Base-by-base conservation (phyloP, 2,329 filamentous ascomycete species). In the Arthroderma uncinatum region DNA sequence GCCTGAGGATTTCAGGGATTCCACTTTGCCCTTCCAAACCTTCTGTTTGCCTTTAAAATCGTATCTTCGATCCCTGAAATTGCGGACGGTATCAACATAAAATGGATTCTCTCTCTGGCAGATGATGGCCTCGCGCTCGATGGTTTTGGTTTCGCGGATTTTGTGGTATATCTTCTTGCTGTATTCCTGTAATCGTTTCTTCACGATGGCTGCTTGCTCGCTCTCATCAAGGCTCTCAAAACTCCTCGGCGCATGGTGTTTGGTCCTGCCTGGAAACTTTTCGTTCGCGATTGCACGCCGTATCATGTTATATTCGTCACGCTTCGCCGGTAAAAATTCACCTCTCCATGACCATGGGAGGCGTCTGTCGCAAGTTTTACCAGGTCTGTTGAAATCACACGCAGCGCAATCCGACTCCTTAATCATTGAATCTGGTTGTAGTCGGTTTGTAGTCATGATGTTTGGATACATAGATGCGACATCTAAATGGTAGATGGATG, bases 161-260 rank as follows among this genome's bases (percentile, higher is more conserved):
- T 97, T 98, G 79, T 98, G 93, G 69, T 98, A 98, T 62, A 98
- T 95, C 74, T 98, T 98, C 71, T 97, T 95, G 67, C 89, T 94
- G 75, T 95, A 98, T 34, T 90, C 80, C 62, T 92, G 89, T 52
- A 98, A 76, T 34, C 93, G 84, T 68, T 97, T 98, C 64, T 89
- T 86, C 53, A 95, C 79, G 36, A 93, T 77, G 0, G 67, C 74
- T 0, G 91, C 85, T 71, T 95, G 92, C 67, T 98, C 93, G 58
- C 95, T 91, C 1, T 80, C 71, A 16, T 82, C 77, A 16, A 98
- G 75, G 16, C 97, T 89, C 61, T 90, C 83, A 65, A 96, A 98
- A 0, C 83, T 81, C 57, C 89, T 80, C 60, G 75, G 71, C 0
- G 89, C 85, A 7, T 82, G 80, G 61, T 85, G 87, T 0, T 88